Percentiles rank a stretch among this genome's conserved stretches.
phyloP scores from a whole-genome alignment of 208 protist genomes.

The Kentomonas sorsogonicus region DNA sequence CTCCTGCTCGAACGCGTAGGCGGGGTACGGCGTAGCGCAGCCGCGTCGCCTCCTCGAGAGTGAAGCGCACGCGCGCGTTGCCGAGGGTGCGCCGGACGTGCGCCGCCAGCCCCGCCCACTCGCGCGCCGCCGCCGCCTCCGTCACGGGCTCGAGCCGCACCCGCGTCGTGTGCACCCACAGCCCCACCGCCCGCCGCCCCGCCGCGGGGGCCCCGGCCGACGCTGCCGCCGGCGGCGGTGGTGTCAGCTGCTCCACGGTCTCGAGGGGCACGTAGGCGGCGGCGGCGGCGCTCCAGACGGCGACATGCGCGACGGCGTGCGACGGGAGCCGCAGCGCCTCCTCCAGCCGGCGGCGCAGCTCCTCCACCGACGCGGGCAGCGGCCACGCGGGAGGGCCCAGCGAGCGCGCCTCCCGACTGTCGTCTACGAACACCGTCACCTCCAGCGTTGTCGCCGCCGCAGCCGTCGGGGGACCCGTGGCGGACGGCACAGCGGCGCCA shows the following conservation, averaged over 20 bases:
- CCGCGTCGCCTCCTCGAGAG: conserved; percentile 35
- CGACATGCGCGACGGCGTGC: conserved; percentile 41
- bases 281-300: conserved; percentile 45
- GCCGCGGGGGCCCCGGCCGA: background rate
- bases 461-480: too few species aligned
- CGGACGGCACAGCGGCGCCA: too few species aligned
- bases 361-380: conserved; percentile 16
- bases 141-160: conserved; percentile 49
- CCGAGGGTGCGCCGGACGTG: conserved; percentile 41
- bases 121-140: conserved; percentile 18
- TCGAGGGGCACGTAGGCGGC: conserved; percentile 37
- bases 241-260: conserved; percentile 17
- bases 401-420: conserved; percentile 18
- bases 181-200: conserved; percentile 30
- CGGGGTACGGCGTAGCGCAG: conserved; percentile 33
- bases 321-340: conserved; percentile 17
- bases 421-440: conserved; percentile 37
- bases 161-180: conserved; percentile 59
- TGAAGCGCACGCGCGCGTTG: conserved; percentile 35
- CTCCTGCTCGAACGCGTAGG: conserved; percentile 25
- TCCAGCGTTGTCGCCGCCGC: conserved; percentile 2
- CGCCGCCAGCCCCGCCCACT: conserved; percentile 35
- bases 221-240: conserved; percentile 12
- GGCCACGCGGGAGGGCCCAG: conserved; percentile 14
- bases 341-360: conserved; percentile 19